phyloP scores from a whole-genome alignment of 331 rosid genomes.

The Quercus tomentella region DNA sequence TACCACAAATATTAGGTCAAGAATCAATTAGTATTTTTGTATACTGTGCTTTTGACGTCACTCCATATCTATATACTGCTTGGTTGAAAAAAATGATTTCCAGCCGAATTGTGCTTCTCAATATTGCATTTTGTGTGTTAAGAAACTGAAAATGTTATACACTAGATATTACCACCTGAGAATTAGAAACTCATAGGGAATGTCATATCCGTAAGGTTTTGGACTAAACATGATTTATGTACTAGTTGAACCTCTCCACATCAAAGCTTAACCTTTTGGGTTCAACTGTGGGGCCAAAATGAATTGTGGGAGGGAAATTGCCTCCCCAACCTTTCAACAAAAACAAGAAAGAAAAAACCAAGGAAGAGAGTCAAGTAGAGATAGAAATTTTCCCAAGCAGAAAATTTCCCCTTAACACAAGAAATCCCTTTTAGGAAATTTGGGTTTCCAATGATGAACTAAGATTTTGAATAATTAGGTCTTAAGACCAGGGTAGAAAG shows the following conservation, averaged over 20 bases:
- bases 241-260: neutral
- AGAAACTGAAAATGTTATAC: neutral
- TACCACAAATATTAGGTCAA: neutral
- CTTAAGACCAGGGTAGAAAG: no score
- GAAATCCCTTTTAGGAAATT: no score
- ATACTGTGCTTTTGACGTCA: neutral
- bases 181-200: neutral
- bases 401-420: no score
- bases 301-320: no score
- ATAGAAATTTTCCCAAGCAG: no score
- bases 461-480: no score
- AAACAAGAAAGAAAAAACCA: no score
- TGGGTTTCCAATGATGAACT: no score
- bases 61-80: neutral
- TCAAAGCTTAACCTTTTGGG: no score
- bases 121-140: neutral
- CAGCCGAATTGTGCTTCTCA: neutral
- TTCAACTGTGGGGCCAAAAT: no score
- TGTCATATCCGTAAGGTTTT: neutral
- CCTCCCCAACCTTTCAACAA: no score
- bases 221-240: neutral
- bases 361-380: no score
- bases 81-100: neutral
- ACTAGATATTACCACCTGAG: neutral
- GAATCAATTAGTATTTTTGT: neutral